phyloP scores from a whole-genome alignment of 1,139 yeast species.

The Sugiyamaella pinicola region DNA sequence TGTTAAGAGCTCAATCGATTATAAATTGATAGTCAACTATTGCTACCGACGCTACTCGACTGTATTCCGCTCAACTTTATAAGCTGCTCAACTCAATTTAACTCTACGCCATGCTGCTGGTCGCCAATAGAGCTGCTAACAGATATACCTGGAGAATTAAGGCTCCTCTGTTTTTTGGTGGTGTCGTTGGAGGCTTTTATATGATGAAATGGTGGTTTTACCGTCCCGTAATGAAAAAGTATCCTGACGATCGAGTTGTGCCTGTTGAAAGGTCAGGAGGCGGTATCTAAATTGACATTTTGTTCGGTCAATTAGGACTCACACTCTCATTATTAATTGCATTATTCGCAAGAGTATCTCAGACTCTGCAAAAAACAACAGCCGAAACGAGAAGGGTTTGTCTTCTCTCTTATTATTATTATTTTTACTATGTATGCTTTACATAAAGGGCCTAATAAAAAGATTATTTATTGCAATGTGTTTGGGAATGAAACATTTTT shows the following conservation, averaged over 20 bases:
- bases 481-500: too few species aligned
- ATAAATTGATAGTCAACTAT: not conserved
- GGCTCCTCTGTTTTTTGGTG: constrained; percentile 30
- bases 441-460: not conserved
- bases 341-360: not conserved
- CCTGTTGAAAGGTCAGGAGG: constrained; percentile 38
- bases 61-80: too few species aligned
- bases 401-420: not conserved
- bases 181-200: constrained; percentile 30
- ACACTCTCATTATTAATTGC: not conserved
- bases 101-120: constrained; percentile 9
- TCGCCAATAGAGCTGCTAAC: constrained; percentile 16
- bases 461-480: too few species aligned
- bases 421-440: not conserved
- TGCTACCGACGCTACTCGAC: too few species aligned
- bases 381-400: not conserved
- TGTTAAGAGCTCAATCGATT: not conserved
- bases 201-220: constrained; percentile 33
- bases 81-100: too few species aligned
- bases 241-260: constrained; percentile 32
- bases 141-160: constrained; percentile 31
- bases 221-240: constrained; percentile 33
- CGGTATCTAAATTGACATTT: constrained; percentile 25
- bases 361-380: not conserved
- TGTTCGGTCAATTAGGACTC: too few species aligned